Percentiles rank a stretch among this genome's conserved stretches.
phyloP scores from a whole-genome alignment of 331 rosid species.

The Quercus phellos region DNA sequence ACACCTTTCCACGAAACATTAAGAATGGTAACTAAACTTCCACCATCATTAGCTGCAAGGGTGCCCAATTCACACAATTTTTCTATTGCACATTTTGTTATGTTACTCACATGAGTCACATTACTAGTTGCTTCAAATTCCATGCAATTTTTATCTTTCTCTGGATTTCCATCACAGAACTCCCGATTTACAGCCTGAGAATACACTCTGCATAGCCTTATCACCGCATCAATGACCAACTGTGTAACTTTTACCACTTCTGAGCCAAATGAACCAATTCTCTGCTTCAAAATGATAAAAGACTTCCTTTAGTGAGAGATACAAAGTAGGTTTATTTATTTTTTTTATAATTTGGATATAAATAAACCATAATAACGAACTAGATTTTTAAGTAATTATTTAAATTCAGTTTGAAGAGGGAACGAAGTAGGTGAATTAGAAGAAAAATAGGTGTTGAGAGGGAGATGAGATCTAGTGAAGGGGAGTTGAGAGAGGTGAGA shows the following conservation, averaged over 20 bases:
- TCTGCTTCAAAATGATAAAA: conserved; percentile 44
- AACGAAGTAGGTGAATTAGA: too few species aligned
- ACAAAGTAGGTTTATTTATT: conserved; percentile 5
- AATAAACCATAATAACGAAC: not conserved
- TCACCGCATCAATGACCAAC: conserved; percentile 46
- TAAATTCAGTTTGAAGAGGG: not conserved
- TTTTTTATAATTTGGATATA: not conserved
- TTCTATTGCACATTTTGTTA: conserved; percentile 53
- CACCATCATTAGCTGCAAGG: conserved; percentile 81
- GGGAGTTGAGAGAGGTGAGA: too few species aligned
- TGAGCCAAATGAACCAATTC: conserved; percentile 47
- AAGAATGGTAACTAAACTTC: conserved; percentile 69
- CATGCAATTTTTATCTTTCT: conserved; percentile 18
- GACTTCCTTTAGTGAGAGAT: not conserved
- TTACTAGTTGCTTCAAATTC: conserved; percentile 30
- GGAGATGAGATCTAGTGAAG: too few species aligned
- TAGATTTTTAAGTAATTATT: not conserved
- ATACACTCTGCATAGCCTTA: conserved; percentile 57
- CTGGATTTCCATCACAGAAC: conserved; percentile 32
- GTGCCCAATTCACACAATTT: conserved; percentile 64
- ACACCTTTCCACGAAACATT: conserved; percentile 92
- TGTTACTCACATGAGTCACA: conserved; percentile 45
- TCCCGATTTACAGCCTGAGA: conserved; percentile 45
- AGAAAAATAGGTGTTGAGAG: too few species aligned
- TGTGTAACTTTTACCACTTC: conserved; percentile 51